Percentiles rank a stretch among this genome's conserved stretches.
Evolutionary conservation across 2,329 filamentous ascomycete species (phyloP).

Genomic region (Phoma sp.): DNA sequence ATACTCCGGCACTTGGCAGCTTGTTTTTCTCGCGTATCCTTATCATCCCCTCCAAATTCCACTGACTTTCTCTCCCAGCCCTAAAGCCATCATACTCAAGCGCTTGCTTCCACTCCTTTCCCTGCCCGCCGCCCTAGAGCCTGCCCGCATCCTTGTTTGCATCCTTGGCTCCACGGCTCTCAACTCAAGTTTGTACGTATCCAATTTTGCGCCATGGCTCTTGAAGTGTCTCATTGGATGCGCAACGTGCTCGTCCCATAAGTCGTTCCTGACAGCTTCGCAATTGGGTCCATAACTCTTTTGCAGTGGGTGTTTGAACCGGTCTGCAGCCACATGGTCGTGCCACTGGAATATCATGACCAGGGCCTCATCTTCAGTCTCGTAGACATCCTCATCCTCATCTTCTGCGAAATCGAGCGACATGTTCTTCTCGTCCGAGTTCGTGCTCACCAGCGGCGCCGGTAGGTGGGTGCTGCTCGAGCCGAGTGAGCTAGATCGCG

Average conservation of each 20-base stretch:
- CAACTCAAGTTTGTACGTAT: slow-evolving; percentile 35
- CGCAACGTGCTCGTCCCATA: slow-evolving; percentile 38
- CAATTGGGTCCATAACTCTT: slow-evolving; percentile 37
- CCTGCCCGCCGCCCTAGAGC: slow-evolving; percentile 12
- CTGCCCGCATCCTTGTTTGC: slow-evolving; percentile 8
- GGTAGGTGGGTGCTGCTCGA: slow-evolving; percentile 8
- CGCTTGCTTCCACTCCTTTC: slow-evolving; percentile 34
- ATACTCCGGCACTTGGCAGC: no score
- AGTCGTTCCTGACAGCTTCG: slow-evolving; percentile 25
- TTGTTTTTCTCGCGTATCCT: neutral
- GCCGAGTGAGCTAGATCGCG: slow-evolving; percentile 7
- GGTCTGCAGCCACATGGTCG: slow-evolving; percentile 31
- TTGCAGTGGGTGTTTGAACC: slow-evolving; percentile 40
- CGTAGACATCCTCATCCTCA: slow-evolving; percentile 12
- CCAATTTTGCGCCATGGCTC: slow-evolving; percentile 31
- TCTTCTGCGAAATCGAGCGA: slow-evolving; percentile 27
- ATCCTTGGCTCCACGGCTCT: slow-evolving; percentile 36
- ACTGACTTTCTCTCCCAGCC: slow-evolving; percentile 33
- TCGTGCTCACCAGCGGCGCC: slow-evolving; percentile 14
- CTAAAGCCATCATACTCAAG: slow-evolving; percentile 35
- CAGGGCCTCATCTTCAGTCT: slow-evolving; percentile 32
- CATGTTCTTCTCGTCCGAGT: slow-evolving; percentile 40
- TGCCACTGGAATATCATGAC: slow-evolving; percentile 44
- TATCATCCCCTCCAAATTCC: slow-evolving; percentile 30
- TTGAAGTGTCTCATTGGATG: slow-evolving; percentile 36